Base-by-base conservation (phyloP, 805 yeast species). In the Candida coquimbonensis region DNA sequence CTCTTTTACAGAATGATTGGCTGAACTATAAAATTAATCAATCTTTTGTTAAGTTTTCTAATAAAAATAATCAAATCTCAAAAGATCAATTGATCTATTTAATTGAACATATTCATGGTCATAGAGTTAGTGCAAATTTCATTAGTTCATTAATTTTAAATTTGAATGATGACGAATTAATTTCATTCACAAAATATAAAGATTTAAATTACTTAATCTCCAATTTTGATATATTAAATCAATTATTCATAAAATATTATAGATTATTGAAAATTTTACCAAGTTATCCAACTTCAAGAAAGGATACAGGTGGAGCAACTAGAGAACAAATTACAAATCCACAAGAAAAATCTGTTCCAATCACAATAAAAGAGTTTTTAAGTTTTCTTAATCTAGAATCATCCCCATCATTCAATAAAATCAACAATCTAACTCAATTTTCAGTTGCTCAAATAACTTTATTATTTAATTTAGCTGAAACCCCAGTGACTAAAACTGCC, bases 401-500 rank as follows among this genome's bases (percentile, higher is more conserved):
- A 9, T 49, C 52, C 3, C 39, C 47, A 13, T 41, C 52, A 12
- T 49, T 64, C 47, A 65, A 68, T 40, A 69, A 68, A 48, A 66
- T 68, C 9, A 69, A 68, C 48, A 69, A 69, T 49, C 61, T 69
- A 35, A 53, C 56, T n/a, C 62, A 62, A 24, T 69, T 69, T 39
- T 66, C 73, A 0, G 72, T 72, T 1, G 62, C 70, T 3, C 73
- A 69, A 48, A 67, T 69, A 9, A 61, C 66, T 43, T 46, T 69
- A 17, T 49, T 69, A 42, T 69, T 69, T 50, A 48, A 49, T 26
- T 26, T 53, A 31, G 46, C 60, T 3, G 49, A 49, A 12, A 53
- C 52, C 14, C 29, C 46, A 34, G 11, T 35, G 11, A 17, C 45
- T 7, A 29, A 33, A 16, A 29, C 37, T 24, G n/a, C 19, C 2